Conservation (phyloP, 768 basidiomycete genomes). For the Hortiboletus campestris region DNA sequence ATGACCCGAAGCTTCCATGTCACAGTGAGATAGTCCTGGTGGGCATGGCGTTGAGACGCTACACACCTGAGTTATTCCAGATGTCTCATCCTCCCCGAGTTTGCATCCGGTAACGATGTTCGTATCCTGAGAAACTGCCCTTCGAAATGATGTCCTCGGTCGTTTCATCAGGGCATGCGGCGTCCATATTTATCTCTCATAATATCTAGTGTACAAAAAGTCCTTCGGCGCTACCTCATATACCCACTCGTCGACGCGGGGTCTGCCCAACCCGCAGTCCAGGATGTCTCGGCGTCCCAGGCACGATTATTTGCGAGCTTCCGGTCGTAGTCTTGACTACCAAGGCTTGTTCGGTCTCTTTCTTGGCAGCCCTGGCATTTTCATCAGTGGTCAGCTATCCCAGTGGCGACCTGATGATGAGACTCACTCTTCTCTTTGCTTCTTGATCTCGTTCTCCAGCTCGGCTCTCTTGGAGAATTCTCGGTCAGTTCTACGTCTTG, state of each 20-base stretch:
- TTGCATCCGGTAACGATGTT: background rate
- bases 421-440: slow-evolving; percentile 65
- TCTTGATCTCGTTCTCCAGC: slow-evolving; percentile 88
- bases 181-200: background rate
- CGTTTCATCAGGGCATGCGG: background rate
- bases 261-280: slow-evolving; percentile 72
- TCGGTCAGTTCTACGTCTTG: slow-evolving; percentile 71
- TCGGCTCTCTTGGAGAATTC: slow-evolving; percentile 93
- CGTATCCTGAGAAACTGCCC: slow-evolving; percentile 8
- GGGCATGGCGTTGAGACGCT: slow-evolving; percentile 9
- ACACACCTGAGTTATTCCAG: background rate
- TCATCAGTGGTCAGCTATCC: slow-evolving; percentile 6
- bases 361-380: slow-evolving; percentile 52
- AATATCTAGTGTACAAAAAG: slow-evolving; percentile 3
- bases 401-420: background rate
- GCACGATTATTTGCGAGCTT: slow-evolving; percentile 68
- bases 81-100: background rate
- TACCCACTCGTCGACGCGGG: slow-evolving; percentile 68
- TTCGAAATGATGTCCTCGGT: background rate
- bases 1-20: slow-evolving; percentile 17
- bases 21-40: slow-evolving; percentile 1
- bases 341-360: slow-evolving; percentile 58
- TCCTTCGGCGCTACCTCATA: slow-evolving; percentile 36
- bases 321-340: slow-evolving; percentile 53
- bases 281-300: slow-evolving; percentile 74